phyloP scores from a whole-genome alignment of 2,329 filamentous ascomycete genomes.

The Ophiostoma himal-ulmi region DNA sequence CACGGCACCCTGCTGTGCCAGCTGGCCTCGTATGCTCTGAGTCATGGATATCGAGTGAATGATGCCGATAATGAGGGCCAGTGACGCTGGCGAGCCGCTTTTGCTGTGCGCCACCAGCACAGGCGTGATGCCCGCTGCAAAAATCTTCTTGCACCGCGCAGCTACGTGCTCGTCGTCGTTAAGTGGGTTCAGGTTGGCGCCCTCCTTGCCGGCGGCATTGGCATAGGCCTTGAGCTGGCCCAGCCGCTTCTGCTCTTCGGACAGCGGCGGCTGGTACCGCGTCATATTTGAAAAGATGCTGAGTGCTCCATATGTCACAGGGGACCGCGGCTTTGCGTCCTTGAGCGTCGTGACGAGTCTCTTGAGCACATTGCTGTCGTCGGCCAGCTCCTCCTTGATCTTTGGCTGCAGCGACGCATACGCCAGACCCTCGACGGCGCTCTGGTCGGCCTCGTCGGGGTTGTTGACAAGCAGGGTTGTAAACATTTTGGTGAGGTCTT shows the following conservation, averaged over 20 bases:
- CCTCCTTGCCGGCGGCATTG: slow-evolving; percentile 63
- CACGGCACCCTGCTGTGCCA: slow-evolving; percentile 91
- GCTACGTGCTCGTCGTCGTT: slow-evolving; percentile 72
- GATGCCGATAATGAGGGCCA: slow-evolving; percentile 69
- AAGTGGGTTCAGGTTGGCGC: slow-evolving; percentile 54
- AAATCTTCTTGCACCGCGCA: slow-evolving; percentile 68
- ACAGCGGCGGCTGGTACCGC: slow-evolving; percentile 66
- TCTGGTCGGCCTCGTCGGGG: slow-evolving; percentile 40
- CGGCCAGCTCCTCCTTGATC: slow-evolving; percentile 74
- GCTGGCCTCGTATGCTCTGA: slow-evolving; percentile 65
- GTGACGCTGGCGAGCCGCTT: slow-evolving; percentile 62
- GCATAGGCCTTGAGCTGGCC: slow-evolving; percentile 90
- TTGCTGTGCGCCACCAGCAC: slow-evolving; percentile 72
- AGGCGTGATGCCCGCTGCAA: slow-evolving; percentile 71
- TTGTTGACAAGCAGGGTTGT: slow-evolving; percentile 59
- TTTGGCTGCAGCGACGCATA: slow-evolving; percentile 82
- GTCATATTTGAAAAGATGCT: slow-evolving; percentile 84
- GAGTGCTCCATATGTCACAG: slow-evolving; percentile 75
- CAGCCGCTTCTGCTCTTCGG: slow-evolving; percentile 90
- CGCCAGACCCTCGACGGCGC: slow-evolving; percentile 83
- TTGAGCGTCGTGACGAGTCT: slow-evolving; percentile 60
- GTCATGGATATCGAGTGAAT: slow-evolving; percentile 70
- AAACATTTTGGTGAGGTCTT: slow-evolving; percentile 60
- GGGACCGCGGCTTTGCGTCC: slow-evolving; percentile 56
- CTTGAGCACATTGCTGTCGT: slow-evolving; percentile 62